Percentiles rank a stretch among this genome's conserved stretches.
Conservation (phyloP, 1,139 yeast species). For the Geotrichum cucujoidarum region DNA sequence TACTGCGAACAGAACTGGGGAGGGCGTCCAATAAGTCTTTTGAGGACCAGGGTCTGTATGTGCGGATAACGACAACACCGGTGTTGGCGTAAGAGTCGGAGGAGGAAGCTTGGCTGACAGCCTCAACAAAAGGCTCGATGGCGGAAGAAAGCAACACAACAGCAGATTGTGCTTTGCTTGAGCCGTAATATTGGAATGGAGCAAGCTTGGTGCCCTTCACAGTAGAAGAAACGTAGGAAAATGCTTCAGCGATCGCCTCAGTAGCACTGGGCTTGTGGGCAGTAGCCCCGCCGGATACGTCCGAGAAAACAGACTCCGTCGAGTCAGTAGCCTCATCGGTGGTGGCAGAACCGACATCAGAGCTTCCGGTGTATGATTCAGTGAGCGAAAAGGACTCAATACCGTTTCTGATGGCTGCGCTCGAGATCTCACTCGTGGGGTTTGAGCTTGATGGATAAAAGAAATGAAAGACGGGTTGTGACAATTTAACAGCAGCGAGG, state of each 20-base stretch:
- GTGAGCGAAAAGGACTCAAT: constrained; percentile 20
- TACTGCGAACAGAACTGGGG: constrained; percentile 52
- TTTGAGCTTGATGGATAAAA: constrained; percentile 27
- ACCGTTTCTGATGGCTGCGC: constrained; percentile 23
- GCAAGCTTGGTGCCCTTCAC: constrained; percentile 10
- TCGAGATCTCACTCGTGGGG: constrained; percentile 15
- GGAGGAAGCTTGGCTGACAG: constrained; percentile 29
- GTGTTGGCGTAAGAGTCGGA: constrained; percentile 39
- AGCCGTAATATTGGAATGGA: constrained; percentile 43
- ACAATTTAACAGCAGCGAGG: constrained; percentile 47
- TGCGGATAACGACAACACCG: constrained; percentile 54
- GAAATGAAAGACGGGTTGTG: constrained; percentile 66
- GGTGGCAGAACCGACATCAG: not conserved
- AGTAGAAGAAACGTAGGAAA: constrained; percentile 7
- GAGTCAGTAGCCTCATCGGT: constrained; percentile 6
- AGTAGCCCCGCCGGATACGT: not conserved
- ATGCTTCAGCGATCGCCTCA: constrained; percentile 8
- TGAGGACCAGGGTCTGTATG: constrained; percentile 68
- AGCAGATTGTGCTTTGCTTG: constrained; percentile 45
- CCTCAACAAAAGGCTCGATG: constrained; percentile 44
- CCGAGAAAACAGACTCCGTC: not conserved
- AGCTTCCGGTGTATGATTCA: not conserved
- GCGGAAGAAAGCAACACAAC: constrained; percentile 60
- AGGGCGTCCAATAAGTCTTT: constrained; percentile 46
- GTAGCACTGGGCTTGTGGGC: not conserved